Conservation (phyloP, 1,284 basidiomycete species). For the Trametes polyzona region DNA sequence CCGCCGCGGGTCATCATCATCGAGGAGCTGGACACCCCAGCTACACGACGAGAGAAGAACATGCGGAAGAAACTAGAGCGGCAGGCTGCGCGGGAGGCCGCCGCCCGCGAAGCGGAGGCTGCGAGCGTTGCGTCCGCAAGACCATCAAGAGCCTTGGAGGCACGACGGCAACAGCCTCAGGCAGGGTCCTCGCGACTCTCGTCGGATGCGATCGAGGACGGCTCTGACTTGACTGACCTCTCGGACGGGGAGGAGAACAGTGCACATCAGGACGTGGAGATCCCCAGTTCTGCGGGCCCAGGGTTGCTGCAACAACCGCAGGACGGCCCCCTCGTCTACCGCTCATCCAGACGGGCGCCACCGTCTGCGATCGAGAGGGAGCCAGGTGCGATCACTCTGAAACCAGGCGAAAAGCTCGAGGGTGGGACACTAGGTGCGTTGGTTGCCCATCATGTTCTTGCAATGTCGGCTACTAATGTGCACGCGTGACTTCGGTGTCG, state of each 20-base stretch:
- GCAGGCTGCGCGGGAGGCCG: slow-evolving; percentile 12
- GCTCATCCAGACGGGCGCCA: slow-evolving; percentile 1
- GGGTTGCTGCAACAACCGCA: neutral
- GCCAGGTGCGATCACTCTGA: slow-evolving; percentile 28
- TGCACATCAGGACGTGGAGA: slow-evolving; percentile 5
- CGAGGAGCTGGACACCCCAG: slow-evolving; percentile 72
- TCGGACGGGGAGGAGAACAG: slow-evolving; percentile 6
- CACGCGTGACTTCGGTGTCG: neutral
- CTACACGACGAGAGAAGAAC: slow-evolving; percentile 60
- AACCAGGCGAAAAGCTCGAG: slow-evolving; percentile 36
- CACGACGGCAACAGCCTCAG: neutral
- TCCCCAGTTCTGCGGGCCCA: neutral
- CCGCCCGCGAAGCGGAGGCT: slow-evolving; percentile 15
- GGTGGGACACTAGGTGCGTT: slow-evolving; percentile 44
- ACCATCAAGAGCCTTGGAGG: neutral
- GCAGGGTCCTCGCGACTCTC: slow-evolving; percentile 10
- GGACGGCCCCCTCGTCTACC: slow-evolving; percentile 3
- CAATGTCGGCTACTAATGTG: neutral
- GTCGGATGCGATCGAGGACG: slow-evolving; percentile 6
- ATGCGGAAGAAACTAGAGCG: slow-evolving; percentile 50
- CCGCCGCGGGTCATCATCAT: slow-evolving; percentile 48
- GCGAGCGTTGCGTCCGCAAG: neutral
- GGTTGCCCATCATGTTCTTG: neutral
- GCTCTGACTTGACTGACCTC: slow-evolving; percentile 20
- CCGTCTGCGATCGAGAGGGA: slow-evolving; percentile 10